Base-by-base conservation (phyloP, 148 eudicot genomes). In the Oxyria digyna region DNA sequence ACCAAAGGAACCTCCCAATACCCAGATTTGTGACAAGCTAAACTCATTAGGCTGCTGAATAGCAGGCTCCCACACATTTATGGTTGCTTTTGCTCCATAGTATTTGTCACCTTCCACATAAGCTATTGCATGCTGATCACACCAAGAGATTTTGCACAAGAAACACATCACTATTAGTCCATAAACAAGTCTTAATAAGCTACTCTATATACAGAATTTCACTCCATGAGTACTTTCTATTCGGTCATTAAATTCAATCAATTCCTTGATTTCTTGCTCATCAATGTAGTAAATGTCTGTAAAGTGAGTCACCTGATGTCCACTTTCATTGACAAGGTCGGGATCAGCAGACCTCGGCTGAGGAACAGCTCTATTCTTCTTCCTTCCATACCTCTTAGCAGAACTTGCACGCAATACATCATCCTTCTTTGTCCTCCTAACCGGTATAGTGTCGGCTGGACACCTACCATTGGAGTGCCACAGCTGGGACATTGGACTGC, bases 41-140 rank as follows among this genome's bases (percentile, higher is more conserved):
- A 93, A 93, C 88, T 93, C 98, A 68, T 89, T 93, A 12, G 96
- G 78, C 79, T 89, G 95, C 78, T 93, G 98, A 73, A 93, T 89
- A 73, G 75, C 76, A 0, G 98, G 98, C 72, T 93, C 96, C 98
- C 98, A 93, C 6, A 93, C 98, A 80, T 93, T 93, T 29, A 93
- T 81, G 62, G 98, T 93, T 21, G 98, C 96, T 74, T 88, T 93
- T 31, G 98, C 98, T 66, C 98, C 98, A 72, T 83, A 89, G 55
- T 87, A 93, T 79, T 85, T 93, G 46, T 83, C 98, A 68, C 98
- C 98, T 80, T 93, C 95, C 45, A 93, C 98, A 78, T 93, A 93
- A 62, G 95, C 96, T 76, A 93, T 93, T 26, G 98, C 98, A 81
- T 93, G 98, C 98, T 93, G 72, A 57, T 46, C 4, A 55, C 29